Base-by-base conservation (phyloP, 1,284 basidiomycete species). In the Ganoderma lucidum region DNA sequence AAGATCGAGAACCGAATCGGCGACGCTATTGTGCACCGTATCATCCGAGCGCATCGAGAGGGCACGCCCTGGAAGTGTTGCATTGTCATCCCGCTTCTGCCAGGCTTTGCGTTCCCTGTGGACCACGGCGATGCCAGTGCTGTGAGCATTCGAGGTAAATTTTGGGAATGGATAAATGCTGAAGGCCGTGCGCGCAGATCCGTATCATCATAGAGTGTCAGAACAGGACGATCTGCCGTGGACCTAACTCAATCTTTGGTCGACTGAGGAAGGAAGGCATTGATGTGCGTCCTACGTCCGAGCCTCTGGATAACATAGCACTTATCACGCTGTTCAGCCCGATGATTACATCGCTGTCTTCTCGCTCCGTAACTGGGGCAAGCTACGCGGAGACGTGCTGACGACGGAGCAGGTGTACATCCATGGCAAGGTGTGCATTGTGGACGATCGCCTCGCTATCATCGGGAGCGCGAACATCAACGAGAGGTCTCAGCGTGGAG, bases 391-490 rank as follows among this genome's bases (percentile, higher is more conserved):
- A 9, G 95, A 96, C 63, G 86, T 91, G 37, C 83, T 99, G 69
- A 94, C 94, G 3, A 98, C 96, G 1, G 97, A 99, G 80, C 93
- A 96, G 83, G 92, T 97, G 19, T 97, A 97, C 79, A 95, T 97
- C 71, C 96, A 97, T 78, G 94, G 87, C 64, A 96, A 96, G 83
- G 87, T 69, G 83, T 97, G 97, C 84, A 92, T 99, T 66, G 96
- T 99, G 12, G 98, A 99, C 79, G 97, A 99, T 78, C 92, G 96
- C 42, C 85, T 98, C 56, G 97, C 92, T n/a, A 96, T 99, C 73
- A 98, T 98, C 75, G 97, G 97, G n/a, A 98, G 96, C 68, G 97
- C 97, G 23, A 99, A 99, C 80, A 97, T 99, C 85, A 99, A 99
- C 79, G 97, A 99, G 81, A 90, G 97, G 42, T 97, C 95, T 41